Conservation (phyloP, 2,329 filamentous ascomycete species). For the Sarocladium strictum region DNA sequence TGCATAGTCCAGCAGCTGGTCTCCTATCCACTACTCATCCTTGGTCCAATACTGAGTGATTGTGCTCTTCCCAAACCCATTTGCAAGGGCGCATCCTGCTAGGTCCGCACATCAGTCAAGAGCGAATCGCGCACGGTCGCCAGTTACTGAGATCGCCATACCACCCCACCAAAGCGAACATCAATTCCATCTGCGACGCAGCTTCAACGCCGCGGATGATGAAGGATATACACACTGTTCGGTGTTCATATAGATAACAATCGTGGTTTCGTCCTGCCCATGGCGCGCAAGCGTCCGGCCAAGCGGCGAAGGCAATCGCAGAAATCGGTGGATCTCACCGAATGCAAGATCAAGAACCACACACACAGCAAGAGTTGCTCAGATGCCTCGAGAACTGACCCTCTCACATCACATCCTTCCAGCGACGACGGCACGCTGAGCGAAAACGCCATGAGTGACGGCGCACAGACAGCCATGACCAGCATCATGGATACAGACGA, state of each 20-base stretch:
- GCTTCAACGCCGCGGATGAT: neutral
- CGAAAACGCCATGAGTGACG: conserved; percentile 26
- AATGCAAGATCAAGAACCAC: neutral
- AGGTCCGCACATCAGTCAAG: neutral
- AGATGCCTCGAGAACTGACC: conserved; percentile 7
- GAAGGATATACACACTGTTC: neutral
- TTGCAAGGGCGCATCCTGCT: neutral
- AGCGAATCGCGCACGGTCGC: conserved; percentile 1
- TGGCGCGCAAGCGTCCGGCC: conserved; percentile 7
- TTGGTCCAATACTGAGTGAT: too few species aligned
- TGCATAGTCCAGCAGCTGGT: too few species aligned
- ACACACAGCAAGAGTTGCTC: neutral
- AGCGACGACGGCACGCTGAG: conserved; percentile 28
- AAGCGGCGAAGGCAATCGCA: conserved; percentile 4
- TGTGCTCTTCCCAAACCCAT: neutral
- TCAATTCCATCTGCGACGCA: neutral
- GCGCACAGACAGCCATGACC: conserved; percentile 30
- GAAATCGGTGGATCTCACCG: neutral
- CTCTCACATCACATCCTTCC: conserved; percentile 23
- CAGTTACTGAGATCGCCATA: neutral
- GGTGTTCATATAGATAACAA: neutral
- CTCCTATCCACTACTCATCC: too few species aligned
- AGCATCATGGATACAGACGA: conserved; percentile 29
- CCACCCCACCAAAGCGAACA: neutral
- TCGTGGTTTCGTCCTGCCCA: neutral